Base-by-base conservation (phyloP, 2,329 filamentous ascomycete species). In the Gliomastix tumulicola region DNA sequence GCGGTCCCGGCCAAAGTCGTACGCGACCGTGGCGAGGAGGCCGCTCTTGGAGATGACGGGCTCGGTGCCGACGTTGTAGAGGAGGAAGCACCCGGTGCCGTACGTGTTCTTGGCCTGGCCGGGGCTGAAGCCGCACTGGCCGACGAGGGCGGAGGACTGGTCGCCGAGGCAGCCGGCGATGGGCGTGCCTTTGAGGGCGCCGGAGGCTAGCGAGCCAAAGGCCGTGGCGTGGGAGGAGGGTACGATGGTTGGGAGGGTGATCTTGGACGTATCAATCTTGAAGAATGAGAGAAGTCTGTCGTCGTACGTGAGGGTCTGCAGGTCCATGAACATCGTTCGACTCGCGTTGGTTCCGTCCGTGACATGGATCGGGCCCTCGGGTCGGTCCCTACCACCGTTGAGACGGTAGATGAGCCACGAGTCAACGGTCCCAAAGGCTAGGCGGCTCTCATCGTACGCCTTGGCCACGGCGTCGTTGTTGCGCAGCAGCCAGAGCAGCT, bases 271-370 rank as follows among this genome's bases (percentile, higher is more conserved):
- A 55, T 89, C 81, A 30, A 90, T 61, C 30, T 76, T 70, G 64
- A 90, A 90, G 65, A 88, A 90, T 32, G 77, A 64, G 19, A 94
- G 66, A 19, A 94, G 71, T 28, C 71, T 70, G 39, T 88, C 78
- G 55, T 90, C 86, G 60, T 94, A 95, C 49, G 88, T 60, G 41
- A 88, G 70, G 10, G 81, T 89, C 49, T 79, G 73, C 37, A 95
- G 70, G 62, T 94, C 88, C 82, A 94, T 89, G 60, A 95, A 92
- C 88, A 94, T 94, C 42, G 88, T 95, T 46, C 85, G 69, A 4
- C 82, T 87, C n/a, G 86, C 85, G 55, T 92, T 92, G 40, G 83
- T 84, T 6, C 82, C 75, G 50, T 92, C 86, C 2, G 85, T 88
- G 40, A 90, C 83, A 53, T 82, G 77, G 36, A 85, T 57, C 38